A percentile compares a stretch with the other conserved stretches of the same genome.
Conservation (phyloP, 1,139 yeast genomes). For the Kodamaea ohmeri region DNA sequence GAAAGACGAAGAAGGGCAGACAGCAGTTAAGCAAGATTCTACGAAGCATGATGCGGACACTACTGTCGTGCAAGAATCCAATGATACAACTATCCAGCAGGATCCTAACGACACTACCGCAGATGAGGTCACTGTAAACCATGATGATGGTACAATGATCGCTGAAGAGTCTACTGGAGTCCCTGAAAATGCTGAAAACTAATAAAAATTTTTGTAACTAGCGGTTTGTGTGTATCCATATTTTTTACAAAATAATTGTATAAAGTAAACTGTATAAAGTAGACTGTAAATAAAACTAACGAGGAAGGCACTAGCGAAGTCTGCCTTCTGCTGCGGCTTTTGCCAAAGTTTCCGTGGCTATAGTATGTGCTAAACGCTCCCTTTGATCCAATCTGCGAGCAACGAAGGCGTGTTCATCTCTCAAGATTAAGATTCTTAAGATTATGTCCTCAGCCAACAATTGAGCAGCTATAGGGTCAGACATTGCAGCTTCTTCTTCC, state of each 20-base stretch:
- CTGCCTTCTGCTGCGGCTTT: slow-evolving; percentile 46
- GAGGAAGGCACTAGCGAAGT: slow-evolving; percentile 13
- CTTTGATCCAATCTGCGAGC: slow-evolving; percentile 59
- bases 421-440: slow-evolving; percentile 53
- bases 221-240: slow-evolving; percentile 11
- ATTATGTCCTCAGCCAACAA: slow-evolving; percentile 64
- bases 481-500: slow-evolving; percentile 50
- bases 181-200: slow-evolving; percentile 3
- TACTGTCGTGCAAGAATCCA: slow-evolving; percentile 37
- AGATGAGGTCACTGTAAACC: slow-evolving; percentile 39
- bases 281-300: background rate
- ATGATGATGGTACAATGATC: slow-evolving; percentile 28
- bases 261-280: too few species aligned
- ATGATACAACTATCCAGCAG: slow-evolving; percentile 45
- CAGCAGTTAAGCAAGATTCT: background rate
- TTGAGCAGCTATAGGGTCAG: slow-evolving; percentile 57
- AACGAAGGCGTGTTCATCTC: slow-evolving; percentile 45
- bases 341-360: slow-evolving; percentile 59
- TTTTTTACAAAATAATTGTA: slow-evolving; percentile 6
- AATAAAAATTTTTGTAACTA: slow-evolving; percentile 3
- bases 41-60: slow-evolving; percentile 31
- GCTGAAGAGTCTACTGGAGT: slow-evolving; percentile 16
- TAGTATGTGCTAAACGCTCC: slow-evolving; percentile 58
- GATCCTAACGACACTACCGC: slow-evolving; percentile 45
- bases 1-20: background rate